These are phyloP conservation scores for Quercus ilex DNA, from an alignment of 306 rosid genomes.

Conservation along the genomic window DNA sequence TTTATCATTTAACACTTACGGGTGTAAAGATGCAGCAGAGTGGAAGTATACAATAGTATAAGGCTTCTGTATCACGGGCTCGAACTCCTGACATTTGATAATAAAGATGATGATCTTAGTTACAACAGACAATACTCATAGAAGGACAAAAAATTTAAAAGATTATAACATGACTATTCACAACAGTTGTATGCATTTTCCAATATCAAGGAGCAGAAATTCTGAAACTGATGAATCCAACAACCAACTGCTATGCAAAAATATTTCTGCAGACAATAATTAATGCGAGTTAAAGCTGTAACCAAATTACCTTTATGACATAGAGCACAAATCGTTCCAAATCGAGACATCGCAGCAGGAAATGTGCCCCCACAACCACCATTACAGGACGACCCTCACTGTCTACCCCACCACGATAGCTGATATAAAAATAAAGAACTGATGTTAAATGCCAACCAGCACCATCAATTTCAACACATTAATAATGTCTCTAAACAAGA, in stretches of 20 bases:
- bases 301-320: conserved; percentile 70
- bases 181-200: background rate
- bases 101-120: conserved; percentile 5
- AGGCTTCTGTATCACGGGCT: conserved; percentile 93
- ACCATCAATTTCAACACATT: conserved; percentile 5
- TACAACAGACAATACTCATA: background rate
- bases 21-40: conserved; percentile 94
- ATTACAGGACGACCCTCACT: conserved; percentile 92
- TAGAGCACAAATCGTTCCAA: conserved; percentile 84
- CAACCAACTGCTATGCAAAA: background rate
- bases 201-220: conserved; percentile 16
- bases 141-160: background rate
- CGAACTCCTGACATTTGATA: conserved; percentile 76
- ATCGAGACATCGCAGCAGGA: conserved; percentile 93
- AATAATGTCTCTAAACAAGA: conserved; percentile 1
- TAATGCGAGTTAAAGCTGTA: conserved; percentile 18
- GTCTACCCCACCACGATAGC: conserved; percentile 98
- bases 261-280: conserved; percentile 1
- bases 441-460: conserved; percentile 9
- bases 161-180: background rate
- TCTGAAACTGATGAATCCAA: background rate
- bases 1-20: conserved; percentile 54
- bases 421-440: conserved; percentile 34
- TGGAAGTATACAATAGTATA: conserved; percentile 89
- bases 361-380: conserved; percentile 98